Evolutionary conservation across 1,284 basidiomycete genomes (phyloP).

Genomic region (Naganishia albida): DNA sequence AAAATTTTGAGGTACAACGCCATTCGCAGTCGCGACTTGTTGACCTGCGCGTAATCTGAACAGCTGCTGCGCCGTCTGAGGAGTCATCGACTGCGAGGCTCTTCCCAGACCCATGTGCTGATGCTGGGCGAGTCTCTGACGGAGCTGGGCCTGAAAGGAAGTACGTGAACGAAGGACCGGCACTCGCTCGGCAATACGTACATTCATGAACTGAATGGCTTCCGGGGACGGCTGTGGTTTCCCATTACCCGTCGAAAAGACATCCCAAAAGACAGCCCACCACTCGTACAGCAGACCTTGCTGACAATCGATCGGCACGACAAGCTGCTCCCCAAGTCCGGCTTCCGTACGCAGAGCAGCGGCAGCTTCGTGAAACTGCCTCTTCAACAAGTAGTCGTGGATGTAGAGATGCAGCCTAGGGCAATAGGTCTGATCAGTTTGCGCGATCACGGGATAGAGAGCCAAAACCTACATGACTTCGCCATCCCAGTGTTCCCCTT

Average conservation of each 20-base stretch:
- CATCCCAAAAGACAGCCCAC: conserved; percentile 56
- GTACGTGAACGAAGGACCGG: no score
- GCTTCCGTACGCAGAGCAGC: conserved; percentile 48
- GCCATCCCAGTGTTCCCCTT: conserved; percentile 37
- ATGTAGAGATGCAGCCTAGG: conserved; percentile 50
- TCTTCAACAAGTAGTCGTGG: conserved; percentile 51
- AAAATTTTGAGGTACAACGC: conserved; percentile 5
- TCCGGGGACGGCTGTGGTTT: conserved; percentile 43
- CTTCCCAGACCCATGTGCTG: conserved; percentile 31
- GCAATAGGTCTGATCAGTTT: background rate
- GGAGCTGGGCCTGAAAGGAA: conserved; percentile 42
- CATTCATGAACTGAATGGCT: conserved; percentile 50
- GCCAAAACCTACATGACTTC: conserved; percentile 45
- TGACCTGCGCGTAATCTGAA: conserved; percentile 8
- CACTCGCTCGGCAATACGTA: conserved; percentile 34
- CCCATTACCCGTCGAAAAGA: conserved; percentile 51
- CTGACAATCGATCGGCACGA: conserved; percentile 50
- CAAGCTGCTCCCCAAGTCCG: conserved; percentile 43
- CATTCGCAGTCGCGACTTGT: conserved; percentile 23
- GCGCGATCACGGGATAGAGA: no score
- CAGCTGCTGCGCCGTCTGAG: conserved; percentile 18
- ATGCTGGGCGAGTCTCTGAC: conserved; percentile 42
- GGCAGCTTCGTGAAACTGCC: conserved; percentile 45
- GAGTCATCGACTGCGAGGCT: conserved; percentile 13
- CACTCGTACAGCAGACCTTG: conserved; percentile 54